Percentiles rank a stretch among this genome's conserved stretches.
These are phyloP conservation scores for Pythium guiyangense DNA, from an alignment of 352 stramenopile species.

Conservation along the genomic window DNA sequence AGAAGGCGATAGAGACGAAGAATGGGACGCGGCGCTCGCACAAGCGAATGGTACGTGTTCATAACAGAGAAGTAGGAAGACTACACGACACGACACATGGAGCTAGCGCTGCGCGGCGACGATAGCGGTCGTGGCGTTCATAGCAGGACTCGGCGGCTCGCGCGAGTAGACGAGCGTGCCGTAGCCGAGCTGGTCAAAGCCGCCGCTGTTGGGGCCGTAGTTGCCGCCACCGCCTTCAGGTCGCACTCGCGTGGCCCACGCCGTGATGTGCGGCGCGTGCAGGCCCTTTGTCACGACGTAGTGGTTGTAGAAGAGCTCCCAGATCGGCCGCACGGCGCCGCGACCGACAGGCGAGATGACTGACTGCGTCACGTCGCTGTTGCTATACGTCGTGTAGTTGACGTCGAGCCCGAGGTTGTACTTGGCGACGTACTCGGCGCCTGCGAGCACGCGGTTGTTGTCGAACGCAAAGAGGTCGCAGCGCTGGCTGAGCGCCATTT, in stretches of 20 bases:
- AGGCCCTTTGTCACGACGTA: slow-evolving; percentile 15
- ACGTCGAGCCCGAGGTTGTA: slow-evolving; percentile 17
- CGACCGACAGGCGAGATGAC: slow-evolving; percentile 8
- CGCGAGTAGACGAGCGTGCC: slow-evolving; percentile 14
- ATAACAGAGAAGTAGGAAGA: too few species aligned
- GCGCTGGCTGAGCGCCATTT: slow-evolving; percentile 17
- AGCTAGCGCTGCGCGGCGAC: too few species aligned
- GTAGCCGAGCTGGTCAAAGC: slow-evolving; percentile 17
- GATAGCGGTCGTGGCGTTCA: too few species aligned
- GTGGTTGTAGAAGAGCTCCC: slow-evolving; percentile 19
- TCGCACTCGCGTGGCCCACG: slow-evolving; percentile 9
- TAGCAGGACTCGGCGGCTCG: neutral
- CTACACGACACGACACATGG: too few species aligned
- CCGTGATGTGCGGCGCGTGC: slow-evolving; percentile 7
- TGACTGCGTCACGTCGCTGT: slow-evolving; percentile 18
- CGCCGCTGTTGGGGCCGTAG: slow-evolving; percentile 18
- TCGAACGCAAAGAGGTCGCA: slow-evolving; percentile 19
- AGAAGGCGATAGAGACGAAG: too few species aligned
- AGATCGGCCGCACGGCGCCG: slow-evolving; percentile 7
- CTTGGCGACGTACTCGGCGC: slow-evolving; percentile 17
- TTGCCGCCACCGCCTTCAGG: slow-evolving; percentile 16
- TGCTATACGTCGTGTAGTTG: slow-evolving; percentile 16
- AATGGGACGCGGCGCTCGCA: too few species aligned
- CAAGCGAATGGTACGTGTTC: too few species aligned
- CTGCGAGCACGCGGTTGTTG: slow-evolving; percentile 16